These are phyloP conservation scores for Phialophora chinensis DNA, from an alignment of 2,329 filamentous ascomycete genomes.

Conservation along the genomic window DNA sequence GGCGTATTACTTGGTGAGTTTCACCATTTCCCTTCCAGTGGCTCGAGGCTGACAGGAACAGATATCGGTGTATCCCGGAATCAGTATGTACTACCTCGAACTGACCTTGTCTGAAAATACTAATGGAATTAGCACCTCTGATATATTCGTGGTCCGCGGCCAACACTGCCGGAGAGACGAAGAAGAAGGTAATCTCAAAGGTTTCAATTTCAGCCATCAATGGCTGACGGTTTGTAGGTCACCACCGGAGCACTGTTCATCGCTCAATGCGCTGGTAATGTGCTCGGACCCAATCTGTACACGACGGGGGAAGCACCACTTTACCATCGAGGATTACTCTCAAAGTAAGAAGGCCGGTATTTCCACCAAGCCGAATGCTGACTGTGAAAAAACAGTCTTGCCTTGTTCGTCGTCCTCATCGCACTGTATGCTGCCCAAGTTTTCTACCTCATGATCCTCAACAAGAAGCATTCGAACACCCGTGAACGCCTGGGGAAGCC, in stretches of 20 bases:
- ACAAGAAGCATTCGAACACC: constrained; percentile 56
- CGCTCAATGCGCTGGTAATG: constrained; percentile 68
- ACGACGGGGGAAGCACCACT: constrained; percentile 64
- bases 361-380: constrained; percentile 16
- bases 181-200: constrained; percentile 58
- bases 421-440: constrained; percentile 52
- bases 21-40: constrained; percentile 31
- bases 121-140: constrained; percentile 54
- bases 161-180: constrained; percentile 70
- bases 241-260: constrained; percentile 70
- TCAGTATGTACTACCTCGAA: constrained; percentile 43
- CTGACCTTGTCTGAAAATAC: not conserved
- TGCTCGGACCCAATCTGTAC: constrained; percentile 68
- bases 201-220: not conserved
- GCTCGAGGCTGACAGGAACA: constrained; percentile 28
- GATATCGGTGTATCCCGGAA: constrained; percentile 66
- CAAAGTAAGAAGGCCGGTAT: constrained; percentile 51
- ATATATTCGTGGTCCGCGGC: constrained; percentile 74
- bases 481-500: constrained; percentile 66
- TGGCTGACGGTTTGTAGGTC: constrained; percentile 42
- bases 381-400: constrained; percentile 48
- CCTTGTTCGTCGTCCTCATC: constrained; percentile 66
- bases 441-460: constrained; percentile 42
- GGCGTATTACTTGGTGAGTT: constrained; percentile 59
- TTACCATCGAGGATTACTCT: constrained; percentile 63